Evolutionary conservation across 306 rosid genomes (phyloP).

Genomic region (Begonia loranthoides): DNA sequence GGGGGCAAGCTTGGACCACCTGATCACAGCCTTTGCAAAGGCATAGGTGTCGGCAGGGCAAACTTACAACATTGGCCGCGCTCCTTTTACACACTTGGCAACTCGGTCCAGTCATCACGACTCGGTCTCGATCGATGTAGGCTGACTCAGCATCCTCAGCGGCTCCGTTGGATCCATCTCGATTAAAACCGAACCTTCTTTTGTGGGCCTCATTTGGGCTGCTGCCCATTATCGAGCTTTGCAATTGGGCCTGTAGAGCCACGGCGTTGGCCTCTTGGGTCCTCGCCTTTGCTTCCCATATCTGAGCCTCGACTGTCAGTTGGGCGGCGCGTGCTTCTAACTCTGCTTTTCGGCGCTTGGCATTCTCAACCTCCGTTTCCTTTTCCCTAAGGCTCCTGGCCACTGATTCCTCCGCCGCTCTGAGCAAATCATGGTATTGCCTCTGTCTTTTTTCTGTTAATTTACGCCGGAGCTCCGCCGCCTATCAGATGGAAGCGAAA

Average conservation of each 20-base stretch:
- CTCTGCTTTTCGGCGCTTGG: slow-evolving; percentile 55
- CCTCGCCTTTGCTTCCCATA: slow-evolving; percentile 70
- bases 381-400: slow-evolving; percentile 47
- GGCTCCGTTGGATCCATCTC: slow-evolving; percentile 26
- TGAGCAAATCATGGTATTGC: slow-evolving; percentile 48
- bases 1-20: slow-evolving; percentile 57
- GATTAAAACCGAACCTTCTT: slow-evolving; percentile 16
- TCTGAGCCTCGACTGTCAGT: slow-evolving; percentile 54
- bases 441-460: slow-evolving; percentile 54
- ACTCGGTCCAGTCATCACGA: slow-evolving; percentile 29
- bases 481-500: slow-evolving; percentile 28
- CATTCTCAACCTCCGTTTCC: slow-evolving; percentile 56
- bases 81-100: slow-evolving; percentile 58
- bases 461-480: slow-evolving; percentile 47
- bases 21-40: slow-evolving; percentile 63
- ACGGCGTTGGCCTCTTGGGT: slow-evolving; percentile 62
- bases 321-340: slow-evolving; percentile 89
- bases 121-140: slow-evolving; percentile 64
- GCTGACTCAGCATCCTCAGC: slow-evolving; percentile 92
- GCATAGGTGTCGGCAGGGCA: slow-evolving; percentile 85
- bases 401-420: slow-evolving; percentile 51
- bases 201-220: slow-evolving; percentile 16
- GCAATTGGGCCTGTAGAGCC: slow-evolving; percentile 62
- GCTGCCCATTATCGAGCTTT: slow-evolving; percentile 44
- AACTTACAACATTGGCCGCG: slow-evolving; percentile 51